Evolutionary conservation across 352 stramenopile species (phyloP).

Genomic region (Phytophthora sp.): DNA sequence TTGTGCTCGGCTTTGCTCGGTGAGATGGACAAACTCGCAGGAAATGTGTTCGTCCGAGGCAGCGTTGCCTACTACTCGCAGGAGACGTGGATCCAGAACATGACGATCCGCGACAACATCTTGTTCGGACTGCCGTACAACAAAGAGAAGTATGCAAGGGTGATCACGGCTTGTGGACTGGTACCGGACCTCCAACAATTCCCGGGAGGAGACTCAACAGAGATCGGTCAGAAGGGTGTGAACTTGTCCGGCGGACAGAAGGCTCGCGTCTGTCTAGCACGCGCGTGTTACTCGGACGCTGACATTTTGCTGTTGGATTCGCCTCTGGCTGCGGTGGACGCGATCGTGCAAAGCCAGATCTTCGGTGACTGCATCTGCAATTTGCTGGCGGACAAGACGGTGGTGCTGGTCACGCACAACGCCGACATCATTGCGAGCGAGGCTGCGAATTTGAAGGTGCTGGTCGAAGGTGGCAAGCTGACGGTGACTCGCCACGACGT

Average conservation of each 20-base stretch:
- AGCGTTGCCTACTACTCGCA: constrained; percentile 79
- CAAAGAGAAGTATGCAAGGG: constrained; percentile 46
- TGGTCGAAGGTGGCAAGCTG: constrained; percentile 30
- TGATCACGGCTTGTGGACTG: constrained; percentile 83
- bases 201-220: constrained; percentile 86
- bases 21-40: constrained; percentile 83
- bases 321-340: constrained; percentile 92
- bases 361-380: constrained; percentile 63
- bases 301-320: constrained; percentile 92
- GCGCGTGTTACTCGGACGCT: constrained; percentile 64
- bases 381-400: constrained; percentile 52
- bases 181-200: constrained; percentile 87
- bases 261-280: constrained; percentile 67
- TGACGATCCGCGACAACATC: constrained; percentile 93
- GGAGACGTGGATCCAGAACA: constrained; percentile 95
- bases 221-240: constrained; percentile 96
- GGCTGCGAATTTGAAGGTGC: constrained; percentile 34
- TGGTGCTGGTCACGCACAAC: constrained; percentile 93
- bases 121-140: constrained; percentile 85
- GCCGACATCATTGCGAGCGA: constrained; percentile 60
- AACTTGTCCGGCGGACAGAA: constrained; percentile 96
- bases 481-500: constrained; percentile 20
- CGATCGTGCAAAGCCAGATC: constrained; percentile 92
- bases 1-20: constrained; percentile 58
- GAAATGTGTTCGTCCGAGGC: constrained; percentile 48